Base-by-base conservation (phyloP, 257 asterid species). In the Avicennia marina region DNA sequence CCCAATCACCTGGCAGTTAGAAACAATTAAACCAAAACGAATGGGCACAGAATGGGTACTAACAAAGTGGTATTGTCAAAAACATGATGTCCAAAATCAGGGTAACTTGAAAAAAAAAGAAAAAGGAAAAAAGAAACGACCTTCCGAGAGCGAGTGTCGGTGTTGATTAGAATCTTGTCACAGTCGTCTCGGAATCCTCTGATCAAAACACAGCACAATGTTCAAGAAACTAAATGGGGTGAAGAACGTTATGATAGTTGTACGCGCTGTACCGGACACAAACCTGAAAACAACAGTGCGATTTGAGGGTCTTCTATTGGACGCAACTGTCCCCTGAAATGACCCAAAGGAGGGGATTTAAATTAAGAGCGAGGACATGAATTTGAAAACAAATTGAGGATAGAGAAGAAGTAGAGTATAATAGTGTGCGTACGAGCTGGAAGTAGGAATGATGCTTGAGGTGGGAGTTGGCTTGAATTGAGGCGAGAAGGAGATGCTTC, bases 211-310 rank as follows among this genome's bases (percentile, higher is more conserved):
- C 54, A 56, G 32, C n/a, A 66, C 27, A 43, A 54, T 12, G 43
- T 32, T 36, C 52, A 47, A 19, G 43, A 38, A 51, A 27, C 20
- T 43, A 60, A 53, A 16, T 0, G 21, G 0, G 15, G 24, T 22
- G 48, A 33, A 16, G 27, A 19, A 17, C 18, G 19, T 12, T 39
- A 22, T 11, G 25, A 5, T 39, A 17, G 13, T 17, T 2, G 13
- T 59, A 1, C 32, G 22, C 45, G 24, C 42, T n/a, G 40, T 12
- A 51, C 4, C 18, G 38, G 64, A 63, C 56, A 26, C 34, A 44
- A 22, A 86, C 95, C 97, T 80, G 86, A 83, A 91, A 63, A 91
- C 98, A 46, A 91, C 98, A n/a, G 98, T 85, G 36, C 98, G 97
- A 72, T 91, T 91, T 20, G 90, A 81, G 50, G 98, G 97, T 29